Evolutionary conservation across 768 basidiomycete genomes (phyloP).

Genomic region (Dentipellis fragilis): DNA sequence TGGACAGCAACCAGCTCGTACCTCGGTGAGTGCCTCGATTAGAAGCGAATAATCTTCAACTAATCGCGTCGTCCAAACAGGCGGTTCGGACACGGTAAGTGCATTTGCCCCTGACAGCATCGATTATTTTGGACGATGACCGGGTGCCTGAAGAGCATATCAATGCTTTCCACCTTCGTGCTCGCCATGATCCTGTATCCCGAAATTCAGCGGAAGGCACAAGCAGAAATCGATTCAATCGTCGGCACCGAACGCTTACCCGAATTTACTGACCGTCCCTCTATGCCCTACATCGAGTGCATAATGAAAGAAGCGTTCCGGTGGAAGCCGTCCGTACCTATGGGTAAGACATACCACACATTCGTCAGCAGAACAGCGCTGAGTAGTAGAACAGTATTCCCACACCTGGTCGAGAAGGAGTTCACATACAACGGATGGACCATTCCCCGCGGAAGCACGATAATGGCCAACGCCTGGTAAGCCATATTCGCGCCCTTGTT

Average conservation of each 20-base stretch:
- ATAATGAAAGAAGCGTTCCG: slow-evolving; percentile 14
- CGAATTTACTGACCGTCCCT: slow-evolving; percentile 14
- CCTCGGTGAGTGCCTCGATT: not conserved
- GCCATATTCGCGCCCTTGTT: not conserved
- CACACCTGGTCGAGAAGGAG: slow-evolving; percentile 13
- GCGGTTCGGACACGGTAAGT: not conserved
- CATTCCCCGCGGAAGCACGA: slow-evolving; percentile 9
- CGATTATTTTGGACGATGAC: not conserved
- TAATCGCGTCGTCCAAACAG: not conserved
- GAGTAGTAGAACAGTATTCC: slow-evolving; percentile 2
- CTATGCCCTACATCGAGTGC: slow-evolving; percentile 18
- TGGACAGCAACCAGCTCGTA: not conserved
- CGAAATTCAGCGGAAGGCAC: slow-evolving; percentile 15
- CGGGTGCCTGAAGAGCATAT: slow-evolving; percentile 1
- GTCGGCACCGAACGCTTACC: slow-evolving; percentile 18
- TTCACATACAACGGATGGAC: slow-evolving; percentile 11
- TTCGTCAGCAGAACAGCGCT: slow-evolving; percentile 5
- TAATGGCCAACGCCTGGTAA: slow-evolving; percentile 14
- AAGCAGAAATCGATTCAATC: slow-evolving; percentile 19
- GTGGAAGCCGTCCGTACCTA: slow-evolving; percentile 6
- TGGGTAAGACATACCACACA: not conserved
- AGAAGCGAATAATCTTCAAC: not conserved
- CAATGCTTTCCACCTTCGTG: slow-evolving; percentile 12
- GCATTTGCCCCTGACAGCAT: not conserved
- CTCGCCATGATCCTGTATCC: slow-evolving; percentile 15